Evolutionary conservation across 441 rosid genomes (phyloP), one percentile per base, ranked within the genome.

Genomic region (Pelargonium australe): DNA sequence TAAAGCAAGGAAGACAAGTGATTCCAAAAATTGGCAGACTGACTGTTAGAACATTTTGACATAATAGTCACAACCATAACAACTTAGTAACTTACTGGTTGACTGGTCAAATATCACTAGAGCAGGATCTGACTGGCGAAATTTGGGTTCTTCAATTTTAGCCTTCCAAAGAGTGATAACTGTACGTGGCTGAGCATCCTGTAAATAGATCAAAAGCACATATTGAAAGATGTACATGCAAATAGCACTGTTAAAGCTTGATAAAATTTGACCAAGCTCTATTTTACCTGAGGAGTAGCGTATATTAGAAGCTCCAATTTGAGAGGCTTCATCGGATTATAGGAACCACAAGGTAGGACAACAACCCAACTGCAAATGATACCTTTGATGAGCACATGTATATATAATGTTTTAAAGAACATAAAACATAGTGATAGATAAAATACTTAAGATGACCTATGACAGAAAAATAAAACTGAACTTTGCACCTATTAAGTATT

Each of bases 181-280:
- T 8, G 76, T 64, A 28, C 81, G 83, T 66, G 88, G 91, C 71
- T 76, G 87, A 34, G 80, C 80, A 78, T 86, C 88, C 91, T 86
- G 83, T 76, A 80, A 34, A 64, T 68, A 31, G 65, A 72, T 61
- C 51, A 66, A 70, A 20, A 72, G 49, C 60, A 41, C 62, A 62
- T 5, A 60, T 66, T 68, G 1, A 63, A 69, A 44, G 64, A 55
- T 60, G 69, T 61, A 66, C 63, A 31, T 41, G 66, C 34, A 9
- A 53, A 40, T 25, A 41, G 5, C 47, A 64, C 19, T 45, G 14
- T 7, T 7, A 17, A 55, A 55, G 20, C 9, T 31, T 7, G 65
- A 69, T 73, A 60, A 67, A 57, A 74, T 12, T 34, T 61, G 28
- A 64, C 47, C 20, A 53, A 49, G 19, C 66, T 28, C 64, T 13